Base-by-base conservation (phyloP, 2,329 filamentous ascomycete species). In the Fusarium camptoceras region DNA sequence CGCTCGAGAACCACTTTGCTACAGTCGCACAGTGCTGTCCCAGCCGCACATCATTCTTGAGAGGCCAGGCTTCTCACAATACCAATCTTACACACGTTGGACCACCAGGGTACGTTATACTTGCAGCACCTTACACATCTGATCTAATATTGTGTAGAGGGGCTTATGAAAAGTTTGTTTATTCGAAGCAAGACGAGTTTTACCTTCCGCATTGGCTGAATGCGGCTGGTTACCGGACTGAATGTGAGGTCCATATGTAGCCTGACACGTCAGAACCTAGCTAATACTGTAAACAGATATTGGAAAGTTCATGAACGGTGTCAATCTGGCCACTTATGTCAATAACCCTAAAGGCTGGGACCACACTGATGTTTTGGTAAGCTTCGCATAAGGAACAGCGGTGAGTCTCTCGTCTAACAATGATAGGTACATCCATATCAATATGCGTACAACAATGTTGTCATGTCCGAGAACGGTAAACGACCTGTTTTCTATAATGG, bases 271-370 rank as follows among this genome's bases (percentile, higher is more conserved):
- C 15, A 14, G 8, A 2, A 20, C 2, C 2, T 14, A 16, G 10
- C 16, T 43, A 9, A 51, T 8, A 7, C 10, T 28, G 10, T 14
- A 8, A 18, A 31, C 14, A 44, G 28, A 34, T 18, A 44, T 44
- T 44, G 41, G 39, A 22, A 55, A 55, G 6, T 55, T 55, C 27
- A 31, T 44, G 39, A 55, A 55, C 12, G 27, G 41, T 9, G n/a
- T 43, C 5, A 55, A 24, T 18, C 14, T 43, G 6, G 39, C 28
- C 3, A 31, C 20, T 2, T 44, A 55, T 30, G 10, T 15, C 2
- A 22, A 22, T 5, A 16, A 11, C 6, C 20, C 20, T 9, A 25
- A 44, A 25, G 39, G 39, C 2, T 55, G 51, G 28, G 28, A 55
- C 20, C 27, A 25, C 28, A n/a, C 20, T 20, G 39, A 44, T 34